Percentiles rank a stretch among this genome's conserved stretches.
These are phyloP conservation scores for Coemansia sp. DNA, from an alignment of 192 early-diverging fungal genomes.

Conservation along the genomic window DNA sequence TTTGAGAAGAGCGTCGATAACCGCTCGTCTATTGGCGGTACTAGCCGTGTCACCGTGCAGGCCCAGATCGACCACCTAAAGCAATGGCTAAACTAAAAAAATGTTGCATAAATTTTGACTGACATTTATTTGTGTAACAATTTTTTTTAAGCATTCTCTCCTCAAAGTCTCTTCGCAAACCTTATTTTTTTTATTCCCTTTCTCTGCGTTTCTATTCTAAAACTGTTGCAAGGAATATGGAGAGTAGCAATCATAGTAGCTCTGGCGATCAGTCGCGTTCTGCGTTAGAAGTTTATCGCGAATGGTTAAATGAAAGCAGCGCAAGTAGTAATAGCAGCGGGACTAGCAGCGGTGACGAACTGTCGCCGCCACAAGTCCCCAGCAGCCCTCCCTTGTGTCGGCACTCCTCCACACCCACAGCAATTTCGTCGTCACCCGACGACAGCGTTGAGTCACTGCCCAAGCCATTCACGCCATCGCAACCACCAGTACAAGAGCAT, in stretches of 20 bases:
- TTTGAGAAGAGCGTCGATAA: slow-evolving; percentile 91
- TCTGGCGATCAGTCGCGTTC: slow-evolving; percentile 15
- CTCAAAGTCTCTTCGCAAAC: not conserved
- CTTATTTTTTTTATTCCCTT: not conserved
- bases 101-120: not conserved
- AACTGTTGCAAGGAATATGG: not conserved
- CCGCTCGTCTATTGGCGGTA: slow-evolving; percentile 87
- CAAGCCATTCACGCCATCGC: slow-evolving; percentile 4
- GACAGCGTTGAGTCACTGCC: not conserved
- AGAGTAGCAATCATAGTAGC: not conserved
- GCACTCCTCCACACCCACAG: not conserved
- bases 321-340: slow-evolving; percentile 12
- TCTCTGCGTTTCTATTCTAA: not conserved
- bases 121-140: not conserved
- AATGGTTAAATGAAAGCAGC: slow-evolving; percentile 39
- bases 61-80: slow-evolving; percentile 82
- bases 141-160: not conserved
- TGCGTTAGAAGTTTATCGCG: slow-evolving; percentile 34
- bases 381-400: not conserved
- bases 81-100: slow-evolving; percentile 55
- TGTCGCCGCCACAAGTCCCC: not conserved
- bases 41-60: slow-evolving; percentile 73
- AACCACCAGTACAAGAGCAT: slow-evolving; percentile 5
- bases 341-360: not conserved
- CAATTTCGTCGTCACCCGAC: not conserved